Evolutionary conservation across 2,329 filamentous ascomycete genomes (phyloP), one percentile per base, ranked within the genome.

Genomic region (Alternaria triticina): DNA sequence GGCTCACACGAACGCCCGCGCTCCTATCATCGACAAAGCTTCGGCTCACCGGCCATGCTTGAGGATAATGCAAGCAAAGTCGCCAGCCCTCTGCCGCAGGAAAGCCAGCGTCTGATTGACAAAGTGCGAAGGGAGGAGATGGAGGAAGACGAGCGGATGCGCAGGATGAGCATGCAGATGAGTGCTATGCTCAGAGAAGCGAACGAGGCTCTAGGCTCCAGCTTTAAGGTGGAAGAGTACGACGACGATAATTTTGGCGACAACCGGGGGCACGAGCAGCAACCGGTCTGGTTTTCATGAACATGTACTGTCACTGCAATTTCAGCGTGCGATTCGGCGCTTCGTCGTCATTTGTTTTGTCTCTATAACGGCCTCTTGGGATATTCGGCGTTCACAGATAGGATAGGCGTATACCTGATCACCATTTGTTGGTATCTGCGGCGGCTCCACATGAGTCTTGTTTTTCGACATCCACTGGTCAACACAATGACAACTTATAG

Each of bases 131-230:
- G 88, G 54, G 91, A 92, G 61, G 93, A 97, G 72, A 85, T 89
- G 49, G 90, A 94, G 70, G 87, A 92, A 8, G 94, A 98, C 70
- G 88, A 90, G 46, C 89, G 91, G 56, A 91, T 98, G 70, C 89
- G 89, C 52, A 88, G 90, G 25, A 89, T 98, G 80, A 96, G 96
- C 76, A 86, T 88, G 51, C 89, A 91, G 71, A 83, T 98, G 51
- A 88, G 91, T 74, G 91, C 90, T 33, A 93, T 99, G 91, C 96
- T 99, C 58, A 86, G 90, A 2, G 91, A 98, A 79, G 96, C 94
- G 1, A 91, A 91, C 71, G 91, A 96, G 78, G 96, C 96, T 2
- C 81, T 99, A 17, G 94, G 83, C 7, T 83, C 80, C 20, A 84
- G 81, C 62, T 73, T 82, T 27, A 78, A 82, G 28, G 67, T 81